Evolutionary conservation across 768 basidiomycete genomes (phyloP).

Genomic region (Leccinum uliginosum): DNA sequence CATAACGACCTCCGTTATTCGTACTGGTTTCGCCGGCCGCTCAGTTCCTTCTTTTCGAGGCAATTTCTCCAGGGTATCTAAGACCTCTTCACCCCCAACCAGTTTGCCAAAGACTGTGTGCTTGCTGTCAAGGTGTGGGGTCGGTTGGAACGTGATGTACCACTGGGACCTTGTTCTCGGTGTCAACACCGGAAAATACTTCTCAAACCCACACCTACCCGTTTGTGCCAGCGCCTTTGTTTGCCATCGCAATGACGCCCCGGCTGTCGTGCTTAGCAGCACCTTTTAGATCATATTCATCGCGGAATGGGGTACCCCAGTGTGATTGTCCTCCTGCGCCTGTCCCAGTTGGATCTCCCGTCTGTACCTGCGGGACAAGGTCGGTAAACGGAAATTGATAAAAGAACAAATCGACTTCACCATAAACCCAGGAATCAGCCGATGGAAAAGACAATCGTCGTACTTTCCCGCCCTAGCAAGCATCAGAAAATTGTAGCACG

Average conservation of each 20-base stretch:
- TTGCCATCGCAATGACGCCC: conserved; percentile 92
- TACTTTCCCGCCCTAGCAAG: conserved; percentile 89
- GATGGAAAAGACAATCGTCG: conserved; percentile 85
- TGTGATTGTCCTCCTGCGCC: conserved; percentile 88
- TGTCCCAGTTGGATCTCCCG: conserved; percentile 95
- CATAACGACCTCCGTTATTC: conserved; percentile 86
- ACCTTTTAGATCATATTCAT: conserved; percentile 85
- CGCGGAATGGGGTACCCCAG: conserved; percentile 96
- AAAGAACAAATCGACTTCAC: conserved; percentile 35
- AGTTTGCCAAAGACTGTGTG: conserved; percentile 97
- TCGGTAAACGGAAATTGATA: not conserved
- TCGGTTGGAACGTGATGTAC: conserved; percentile 82
- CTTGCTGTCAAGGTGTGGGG: conserved; percentile 86
- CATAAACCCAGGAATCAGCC: conserved; percentile 95
- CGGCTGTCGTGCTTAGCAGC: conserved; percentile 85
- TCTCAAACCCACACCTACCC: conserved; percentile 40
- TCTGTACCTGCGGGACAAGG: conserved; percentile 69
- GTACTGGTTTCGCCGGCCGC: conserved; percentile 78
- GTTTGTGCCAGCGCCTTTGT: conserved; percentile 88
- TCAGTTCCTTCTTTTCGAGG: conserved; percentile 83
- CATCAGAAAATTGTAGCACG: conserved; percentile 97
- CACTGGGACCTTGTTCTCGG: conserved; percentile 73
- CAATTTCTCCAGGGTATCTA: conserved; percentile 78
- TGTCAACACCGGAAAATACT: not conserved
- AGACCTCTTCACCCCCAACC: conserved; percentile 90